Conservation (phyloP, 306 rosid genomes). For the Urtica urens region DNA sequence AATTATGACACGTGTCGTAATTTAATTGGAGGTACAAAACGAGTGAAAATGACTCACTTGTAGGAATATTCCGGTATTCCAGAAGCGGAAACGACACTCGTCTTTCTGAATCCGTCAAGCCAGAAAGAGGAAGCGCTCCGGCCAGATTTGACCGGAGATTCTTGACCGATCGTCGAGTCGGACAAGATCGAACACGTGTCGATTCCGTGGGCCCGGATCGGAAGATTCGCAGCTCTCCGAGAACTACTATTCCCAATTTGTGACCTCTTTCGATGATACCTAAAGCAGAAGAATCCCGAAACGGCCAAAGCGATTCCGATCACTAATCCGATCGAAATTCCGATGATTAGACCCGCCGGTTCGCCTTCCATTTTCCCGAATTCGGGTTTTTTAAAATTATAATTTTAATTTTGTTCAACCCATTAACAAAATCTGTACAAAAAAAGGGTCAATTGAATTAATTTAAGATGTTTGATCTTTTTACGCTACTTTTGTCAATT, state of each 20-base stretch:
- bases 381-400: conserved; percentile 17
- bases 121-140: conserved; percentile 47
- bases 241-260: conserved; percentile 99
- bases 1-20: too few species aligned
- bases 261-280: conserved; percentile 66
- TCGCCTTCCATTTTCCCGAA: conserved; percentile 63
- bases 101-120: conserved; percentile 80
- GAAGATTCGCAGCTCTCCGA: conserved; percentile 68
- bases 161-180: conserved; percentile 86
- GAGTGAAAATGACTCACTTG: conserved; percentile 70
- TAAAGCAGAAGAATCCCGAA: conserved; percentile 59
- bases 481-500: too few species aligned
- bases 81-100: conserved; percentile 64
- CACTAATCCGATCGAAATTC: conserved; percentile 87
- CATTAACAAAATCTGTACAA: conserved; percentile 39
- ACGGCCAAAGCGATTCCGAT: conserved; percentile 83
- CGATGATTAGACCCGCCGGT: conserved; percentile 76
- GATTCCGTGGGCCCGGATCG: conserved; percentile 83
- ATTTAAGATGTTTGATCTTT: too few species aligned
- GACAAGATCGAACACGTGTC: conserved; percentile 66
- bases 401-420: conserved; percentile 36
- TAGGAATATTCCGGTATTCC: conserved; percentile 90
- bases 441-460: conserved; percentile 4
- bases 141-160: conserved; percentile 84
- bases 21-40: neutral